phyloP scores from a whole-genome alignment of 768 basidiomycete species.

The Glaciozyma antarctica region DNA sequence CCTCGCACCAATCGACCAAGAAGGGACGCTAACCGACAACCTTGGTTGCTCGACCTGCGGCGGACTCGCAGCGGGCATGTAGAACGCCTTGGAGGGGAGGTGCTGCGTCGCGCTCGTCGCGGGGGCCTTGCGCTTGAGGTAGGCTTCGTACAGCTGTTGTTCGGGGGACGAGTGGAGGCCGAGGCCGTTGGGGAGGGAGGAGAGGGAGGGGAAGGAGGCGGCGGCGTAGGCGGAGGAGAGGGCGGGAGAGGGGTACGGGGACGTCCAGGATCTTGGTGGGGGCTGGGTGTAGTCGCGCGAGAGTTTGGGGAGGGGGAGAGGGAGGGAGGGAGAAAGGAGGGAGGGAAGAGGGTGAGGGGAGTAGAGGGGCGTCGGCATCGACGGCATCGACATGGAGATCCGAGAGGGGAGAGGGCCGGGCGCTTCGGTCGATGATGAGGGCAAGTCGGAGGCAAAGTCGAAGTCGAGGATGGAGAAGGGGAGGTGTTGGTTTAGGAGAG shows the following conservation, averaged over 20 bases:
- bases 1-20: not conserved
- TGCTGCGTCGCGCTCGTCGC: not conserved
- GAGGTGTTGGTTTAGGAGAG: not conserved
- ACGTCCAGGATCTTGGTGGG: not conserved
- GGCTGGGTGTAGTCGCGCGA: not conserved
- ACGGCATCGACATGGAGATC: conserved; percentile 3
- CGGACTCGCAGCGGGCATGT: not conserved
- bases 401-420: not conserved
- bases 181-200: conserved; percentile 4
- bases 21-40: not conserved
- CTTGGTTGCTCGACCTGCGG: not conserved
- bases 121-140: not conserved
- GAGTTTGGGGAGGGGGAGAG: not conserved
- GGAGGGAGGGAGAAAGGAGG: not conserved
- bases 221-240: not conserved
- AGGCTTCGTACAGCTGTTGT: not conserved
- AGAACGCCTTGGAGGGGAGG: not conserved
- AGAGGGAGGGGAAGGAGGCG: not conserved
- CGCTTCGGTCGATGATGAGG: not conserved
- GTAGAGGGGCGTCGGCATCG: not conserved
- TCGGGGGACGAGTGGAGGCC: not conserved
- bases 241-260: not conserved
- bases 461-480: conserved; percentile 1
- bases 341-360: not conserved
- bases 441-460: not conserved